phyloP scores from a whole-genome alignment of 345 rosid genomes.

The Hibiscus trionum region DNA sequence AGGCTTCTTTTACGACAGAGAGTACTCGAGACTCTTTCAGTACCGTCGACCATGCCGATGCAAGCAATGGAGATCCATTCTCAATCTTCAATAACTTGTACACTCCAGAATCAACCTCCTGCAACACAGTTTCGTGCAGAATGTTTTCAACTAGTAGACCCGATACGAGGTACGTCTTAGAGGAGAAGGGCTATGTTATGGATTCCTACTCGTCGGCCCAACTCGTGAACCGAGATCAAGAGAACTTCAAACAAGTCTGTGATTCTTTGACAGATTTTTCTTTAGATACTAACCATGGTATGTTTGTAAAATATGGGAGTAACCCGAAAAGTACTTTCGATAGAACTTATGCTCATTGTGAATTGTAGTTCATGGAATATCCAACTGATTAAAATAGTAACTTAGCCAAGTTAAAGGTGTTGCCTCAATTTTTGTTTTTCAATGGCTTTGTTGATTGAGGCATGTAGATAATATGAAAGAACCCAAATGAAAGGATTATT shows the following conservation, averaged over 20 bases:
- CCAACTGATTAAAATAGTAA: conserved; percentile 17
- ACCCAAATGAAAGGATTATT: conserved; percentile 11
- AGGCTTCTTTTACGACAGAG: conserved; percentile 84
- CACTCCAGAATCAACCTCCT: conserved; percentile 32
- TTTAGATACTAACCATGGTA: conserved; percentile 22
- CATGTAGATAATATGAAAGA: conserved; percentile 9
- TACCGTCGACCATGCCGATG: conserved; percentile 55
- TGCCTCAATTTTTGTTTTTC: conserved; percentile 29
- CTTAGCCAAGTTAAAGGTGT: conserved; percentile 15
- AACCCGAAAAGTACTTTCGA: conserved; percentile 26
- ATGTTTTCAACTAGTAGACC: conserved; percentile 39
- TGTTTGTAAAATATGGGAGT: conserved; percentile 41
- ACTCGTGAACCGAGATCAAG: conserved; percentile 14
- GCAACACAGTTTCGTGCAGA: conserved; percentile 49
- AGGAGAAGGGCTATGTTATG: conserved; percentile 38
- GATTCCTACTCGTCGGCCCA: conserved; percentile 30
- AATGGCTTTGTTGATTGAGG: conserved; percentile 28
- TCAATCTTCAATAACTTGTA: conserved; percentile 44
- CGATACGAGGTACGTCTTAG: conserved; percentile 41
- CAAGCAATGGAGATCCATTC: conserved; percentile 37
- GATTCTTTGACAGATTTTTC: conserved; percentile 20
- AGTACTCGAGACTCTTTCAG: conserved; percentile 85
- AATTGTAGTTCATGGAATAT: conserved; percentile 20
- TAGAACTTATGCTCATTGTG: conserved; percentile 33
- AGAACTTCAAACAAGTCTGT: conserved; percentile 18